These are phyloP conservation scores for Ophiostoma fasciatum DNA, from an alignment of 2,329 filamentous ascomycete species.

Conservation along the genomic window DNA sequence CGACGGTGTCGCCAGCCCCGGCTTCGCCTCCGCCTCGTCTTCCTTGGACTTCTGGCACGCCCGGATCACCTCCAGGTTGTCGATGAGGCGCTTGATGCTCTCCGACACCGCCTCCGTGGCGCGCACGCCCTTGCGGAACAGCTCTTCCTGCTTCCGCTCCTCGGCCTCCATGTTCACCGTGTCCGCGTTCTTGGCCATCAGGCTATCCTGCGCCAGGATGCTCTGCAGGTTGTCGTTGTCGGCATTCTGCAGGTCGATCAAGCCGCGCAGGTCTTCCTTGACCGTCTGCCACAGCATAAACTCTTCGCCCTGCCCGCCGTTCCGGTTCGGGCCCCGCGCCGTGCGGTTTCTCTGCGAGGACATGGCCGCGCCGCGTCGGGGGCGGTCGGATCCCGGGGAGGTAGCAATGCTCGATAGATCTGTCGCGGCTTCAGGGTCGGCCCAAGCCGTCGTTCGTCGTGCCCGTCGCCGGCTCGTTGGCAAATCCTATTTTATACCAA, in stretches of 20 bases:
- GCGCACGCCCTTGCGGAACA: conserved; percentile 16
- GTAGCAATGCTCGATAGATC: no score
- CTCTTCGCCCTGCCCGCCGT: conserved; percentile 28
- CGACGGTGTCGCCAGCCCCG: conserved; percentile 9
- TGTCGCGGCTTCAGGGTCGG: no score
- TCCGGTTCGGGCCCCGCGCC: conserved; percentile 20
- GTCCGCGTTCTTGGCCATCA: conserved; percentile 22
- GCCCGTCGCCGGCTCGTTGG: conserved; percentile 11
- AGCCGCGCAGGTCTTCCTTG: conserved; percentile 22
- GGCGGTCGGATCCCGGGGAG: no score
- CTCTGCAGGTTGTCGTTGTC: conserved; percentile 23
- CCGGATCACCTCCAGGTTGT: conserved; percentile 23
- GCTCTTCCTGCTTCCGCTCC: conserved; percentile 16
- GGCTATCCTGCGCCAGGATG: conserved; percentile 25
- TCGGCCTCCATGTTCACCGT: conserved; percentile 17
- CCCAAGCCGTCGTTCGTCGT: no score
- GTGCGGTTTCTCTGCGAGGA: conserved; percentile 16
- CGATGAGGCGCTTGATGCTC: conserved; percentile 20
- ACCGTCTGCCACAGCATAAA: conserved; percentile 25
- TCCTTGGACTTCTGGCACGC: conserved; percentile 28
- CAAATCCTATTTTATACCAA: conserved; percentile 16
- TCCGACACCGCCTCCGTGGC: conserved; percentile 21
- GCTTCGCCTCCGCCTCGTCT: conserved; percentile 19
- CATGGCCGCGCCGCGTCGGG: conserved; percentile 4
- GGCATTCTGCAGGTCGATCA: conserved; percentile 24